Evolutionary conservation across 2,329 filamentous ascomycete species (phyloP), one percentile per base, ranked within the genome.

Genomic region (Verticillium dahliae): DNA sequence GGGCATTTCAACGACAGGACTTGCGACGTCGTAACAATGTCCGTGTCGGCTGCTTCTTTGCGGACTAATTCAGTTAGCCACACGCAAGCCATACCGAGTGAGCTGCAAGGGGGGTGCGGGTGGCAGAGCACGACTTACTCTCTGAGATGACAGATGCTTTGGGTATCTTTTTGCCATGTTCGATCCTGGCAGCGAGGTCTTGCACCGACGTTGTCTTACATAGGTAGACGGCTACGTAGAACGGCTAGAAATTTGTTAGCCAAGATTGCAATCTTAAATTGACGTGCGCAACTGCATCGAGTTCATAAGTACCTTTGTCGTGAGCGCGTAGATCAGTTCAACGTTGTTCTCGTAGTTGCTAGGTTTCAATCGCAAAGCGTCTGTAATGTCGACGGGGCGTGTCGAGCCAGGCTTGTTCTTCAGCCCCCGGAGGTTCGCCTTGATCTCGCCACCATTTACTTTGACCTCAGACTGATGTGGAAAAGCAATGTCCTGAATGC

Each of bases 381-480:
- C 80, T 7, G 95, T 99, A 64, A 99, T 90, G 75, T 99, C 95
- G 56, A 91, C 92, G 7, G 95, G 95, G 69, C 92, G 88, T 50
- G 95, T 99, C 55, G 95, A 96, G 27, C 95, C 95, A 6, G 94
- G 91, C 74, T 95, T 96, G 74, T 97, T 97, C 76, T 99, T 99
- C 64, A 99, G 76, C 4, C 95, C 95, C 67, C 95, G 90, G 67
- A 96, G 82, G 72, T 98, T 99, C n/a, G 90, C 89, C 74, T 94
- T 95, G 67, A 97, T 84, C 62, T 97, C 92, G 38, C 90, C 90
- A 10, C 87, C 84, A 68, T 99, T 99, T 61, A 97, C 86, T 72
- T 92, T 94, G 62, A 99, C 83, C 72, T 99, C 95, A 37, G 95
- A 90, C 75, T 97, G 92, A 68, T 94, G 87, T 1, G 95, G 95